These are phyloP conservation scores for Phytopythium cucurbitacearum DNA, from an alignment of 352 stramenopile species.

Conservation along the genomic window DNA sequence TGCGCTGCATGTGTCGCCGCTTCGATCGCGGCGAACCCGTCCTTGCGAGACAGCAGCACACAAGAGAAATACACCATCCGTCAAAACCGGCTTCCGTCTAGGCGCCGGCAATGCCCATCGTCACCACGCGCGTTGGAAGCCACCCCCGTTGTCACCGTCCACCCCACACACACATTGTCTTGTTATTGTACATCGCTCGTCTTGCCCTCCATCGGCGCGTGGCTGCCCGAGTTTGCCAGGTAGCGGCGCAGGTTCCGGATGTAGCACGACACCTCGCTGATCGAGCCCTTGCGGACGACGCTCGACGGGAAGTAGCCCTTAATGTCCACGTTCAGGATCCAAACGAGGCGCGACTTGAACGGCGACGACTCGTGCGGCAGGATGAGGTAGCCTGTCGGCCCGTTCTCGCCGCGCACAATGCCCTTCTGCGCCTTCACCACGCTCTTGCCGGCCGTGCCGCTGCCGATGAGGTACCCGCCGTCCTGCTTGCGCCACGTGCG, in stretches of 20 bases:
- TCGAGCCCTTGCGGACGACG: constrained; percentile 74
- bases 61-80: no score
- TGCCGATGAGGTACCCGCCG: constrained; percentile 68
- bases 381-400: constrained; percentile 69
- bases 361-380: constrained; percentile 65
- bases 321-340: constrained; percentile 84
- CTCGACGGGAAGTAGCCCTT: constrained; percentile 81
- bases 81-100: no score
- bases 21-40: no score
- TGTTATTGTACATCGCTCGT: constrained; percentile 20
- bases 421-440: constrained; percentile 64
- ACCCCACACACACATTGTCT: neutral
- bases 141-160: neutral
- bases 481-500: constrained; percentile 69
- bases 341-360: constrained; percentile 77
- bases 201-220: constrained; percentile 12
- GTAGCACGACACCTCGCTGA: constrained; percentile 76
- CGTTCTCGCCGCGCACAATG: constrained; percentile 75
- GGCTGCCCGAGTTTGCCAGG: constrained; percentile 36
- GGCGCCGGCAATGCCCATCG: no score
- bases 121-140: neutral
- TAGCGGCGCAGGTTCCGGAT: constrained; percentile 75
- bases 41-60: no score
- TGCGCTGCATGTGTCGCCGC: no score
- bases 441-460: constrained; percentile 62